Evolutionary conservation across 208 protist genomes (phyloP), one percentile per base, ranked within the genome.

Genomic region (Acanthamoeba culbertsoni): DNA sequence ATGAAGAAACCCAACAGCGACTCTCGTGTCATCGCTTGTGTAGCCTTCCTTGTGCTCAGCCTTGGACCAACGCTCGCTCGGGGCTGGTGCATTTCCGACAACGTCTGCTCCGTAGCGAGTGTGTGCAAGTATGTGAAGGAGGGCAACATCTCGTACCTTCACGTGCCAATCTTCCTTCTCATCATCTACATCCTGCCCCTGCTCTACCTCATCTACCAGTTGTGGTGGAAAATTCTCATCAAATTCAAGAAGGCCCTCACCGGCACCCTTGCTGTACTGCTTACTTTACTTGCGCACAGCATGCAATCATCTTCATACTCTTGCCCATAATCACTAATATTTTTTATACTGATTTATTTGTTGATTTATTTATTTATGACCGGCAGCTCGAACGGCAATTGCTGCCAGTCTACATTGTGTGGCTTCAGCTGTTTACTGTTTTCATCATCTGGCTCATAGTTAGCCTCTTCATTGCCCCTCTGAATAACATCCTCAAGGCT

Each of bases 231-330:
- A 51, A 79, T 79, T 42, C 43, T 79, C 35, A 79, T 42, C 0
- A 79, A 79, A 51, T 79, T 79, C 68, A 79, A n/a, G 31, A 43
- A 79, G 20, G 68, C 68, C 68, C 68, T 79, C 68, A 79, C 20
- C 16, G 68, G 68, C 68, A 79, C 68, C 10, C 68, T 79, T n/a
- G 68, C 35, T 2, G 68, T 79, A 51, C 62, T 23, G 6, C 23
- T 20, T 28, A 12, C 57, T n/a, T 28, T 0, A 20, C 20, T 28
- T 62, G 20, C 5, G 55, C n/a, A n/a, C n/a, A n/a, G n/a, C n/a
- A n/a, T n/a, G n/a, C n/a, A n/a, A n/a, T n/a, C n/a, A n/a, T n/a
- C n/a, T n/a, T n/a, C n/a, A n/a, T n/a, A n/a, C n/a, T n/a, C n/a
- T n/a, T n/a, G n/a, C n/a, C n/a, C n/a, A n/a, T n/a, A n/a, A n/a